phyloP scores from a whole-genome alignment of 768 basidiomycete species.

The Omphalotus guepiniiformis region DNA sequence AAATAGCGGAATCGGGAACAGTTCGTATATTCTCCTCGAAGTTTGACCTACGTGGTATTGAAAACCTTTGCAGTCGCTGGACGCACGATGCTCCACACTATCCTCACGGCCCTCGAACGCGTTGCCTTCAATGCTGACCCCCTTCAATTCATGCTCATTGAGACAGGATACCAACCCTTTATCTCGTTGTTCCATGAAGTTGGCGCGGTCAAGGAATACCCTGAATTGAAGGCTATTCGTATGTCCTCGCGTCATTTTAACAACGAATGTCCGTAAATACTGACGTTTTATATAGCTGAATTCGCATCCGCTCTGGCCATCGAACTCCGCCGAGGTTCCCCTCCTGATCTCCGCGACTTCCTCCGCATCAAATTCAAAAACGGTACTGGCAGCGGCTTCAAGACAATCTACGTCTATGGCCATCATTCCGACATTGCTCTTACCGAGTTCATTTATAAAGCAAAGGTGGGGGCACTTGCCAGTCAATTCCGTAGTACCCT shows the following conservation, averaged over 20 bases:
- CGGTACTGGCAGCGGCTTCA: conserved; percentile 61
- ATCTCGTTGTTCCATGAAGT: conserved; percentile 83
- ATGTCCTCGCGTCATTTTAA: conserved; percentile 25
- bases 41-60: background rate
- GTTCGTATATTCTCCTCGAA: conserved; percentile 37
- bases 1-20: conserved; percentile 70
- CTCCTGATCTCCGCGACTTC: conserved; percentile 76
- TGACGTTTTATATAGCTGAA: conserved; percentile 45
- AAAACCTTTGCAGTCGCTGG: conserved; percentile 59
- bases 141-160: conserved; percentile 71
- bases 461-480: conserved; percentile 51
- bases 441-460: conserved; percentile 81
- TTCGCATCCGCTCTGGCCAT: conserved; percentile 71
- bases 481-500: background rate
- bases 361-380: conserved; percentile 85
- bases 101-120: conserved; percentile 68
- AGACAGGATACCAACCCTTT: conserved; percentile 88
- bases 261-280: background rate
- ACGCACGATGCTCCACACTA: conserved; percentile 68
- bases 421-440: conserved; percentile 73
- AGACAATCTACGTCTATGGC: conserved; percentile 69
- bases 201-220: conserved; percentile 52
- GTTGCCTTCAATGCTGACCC: conserved; percentile 79
- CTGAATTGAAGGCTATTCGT: conserved; percentile 64
- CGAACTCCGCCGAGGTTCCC: conserved; percentile 72